phyloP scores from a whole-genome alignment of 2,329 filamentous ascomycete species.

The Apiospora marii region DNA sequence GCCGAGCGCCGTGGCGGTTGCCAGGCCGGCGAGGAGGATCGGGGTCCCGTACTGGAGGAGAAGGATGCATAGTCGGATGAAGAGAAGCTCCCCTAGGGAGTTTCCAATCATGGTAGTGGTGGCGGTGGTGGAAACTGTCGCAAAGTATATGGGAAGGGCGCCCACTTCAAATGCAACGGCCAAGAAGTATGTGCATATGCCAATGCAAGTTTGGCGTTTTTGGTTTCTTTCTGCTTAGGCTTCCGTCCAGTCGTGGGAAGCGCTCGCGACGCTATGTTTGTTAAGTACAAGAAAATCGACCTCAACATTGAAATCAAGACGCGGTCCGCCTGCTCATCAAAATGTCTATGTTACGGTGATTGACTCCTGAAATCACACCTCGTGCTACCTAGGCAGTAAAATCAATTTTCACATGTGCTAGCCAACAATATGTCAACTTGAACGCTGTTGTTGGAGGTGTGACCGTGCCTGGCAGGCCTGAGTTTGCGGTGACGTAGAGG shows the following conservation, averaged over 20 bases:
- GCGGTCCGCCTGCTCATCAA: not conserved
- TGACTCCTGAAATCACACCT: not conserved
- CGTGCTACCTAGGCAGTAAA: not conserved
- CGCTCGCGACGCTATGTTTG: not conserved
- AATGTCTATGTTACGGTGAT: not conserved
- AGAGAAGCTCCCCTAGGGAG: slow-evolving; percentile 47
- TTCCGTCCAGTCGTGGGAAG: not conserved
- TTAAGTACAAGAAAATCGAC: not conserved
- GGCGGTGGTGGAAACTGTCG: not conserved
- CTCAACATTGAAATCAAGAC: not conserved
- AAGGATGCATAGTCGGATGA: slow-evolving; percentile 55
- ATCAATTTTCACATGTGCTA: not conserved
- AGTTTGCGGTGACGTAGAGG: not conserved
- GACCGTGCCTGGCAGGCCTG: not conserved
- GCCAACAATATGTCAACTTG: not conserved
- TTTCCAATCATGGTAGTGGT: slow-evolving; percentile 41
- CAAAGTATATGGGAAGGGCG: not conserved
- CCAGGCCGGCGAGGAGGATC: slow-evolving; percentile 46
- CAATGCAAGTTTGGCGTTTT: not conserved
- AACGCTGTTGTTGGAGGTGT: not conserved
- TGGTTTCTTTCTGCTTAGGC: not conserved
- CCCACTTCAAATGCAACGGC: not conserved
- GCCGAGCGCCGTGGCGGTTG: slow-evolving; percentile 34
- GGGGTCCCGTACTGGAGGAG: slow-evolving; percentile 53
- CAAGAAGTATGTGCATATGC: not conserved